Evolutionary conservation across 208 protist genomes (phyloP), one percentile per base, ranked within the genome.

Genomic region (Wallacemonas sp.): DNA sequence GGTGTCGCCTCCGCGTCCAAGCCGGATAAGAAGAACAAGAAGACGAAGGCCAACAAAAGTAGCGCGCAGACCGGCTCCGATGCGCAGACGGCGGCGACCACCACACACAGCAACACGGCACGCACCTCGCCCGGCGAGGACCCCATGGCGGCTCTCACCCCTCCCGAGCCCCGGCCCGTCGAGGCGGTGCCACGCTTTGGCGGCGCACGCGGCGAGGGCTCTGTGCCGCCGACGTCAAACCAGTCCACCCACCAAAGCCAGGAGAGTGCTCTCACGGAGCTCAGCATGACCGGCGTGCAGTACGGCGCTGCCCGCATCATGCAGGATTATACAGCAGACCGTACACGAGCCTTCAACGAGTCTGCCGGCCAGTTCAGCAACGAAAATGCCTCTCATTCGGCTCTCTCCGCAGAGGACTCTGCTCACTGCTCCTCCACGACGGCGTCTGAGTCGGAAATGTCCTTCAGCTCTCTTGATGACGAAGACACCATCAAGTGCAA

Each of bases 401-500:
- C n/a, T n/a, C n/a, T n/a, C n/a, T n/a, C n/a, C n/a, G n/a, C n/a
- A n/a, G n/a, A n/a, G n/a, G n/a, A n/a, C n/a, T n/a, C n/a, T n/a
- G n/a, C n/a, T n/a, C 36, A 41, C 42, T 19, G 42, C 17, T 19
- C 22, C 42, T 46, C 42, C 11, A 46, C 42, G 17, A 46, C 42
- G 42, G 6, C 17, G 42, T 8, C 5, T 19, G 14, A 11, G 9
- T 38, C 51, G 5, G 51, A 58, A 31, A 21, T 19, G 15, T 58
- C 51, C 12, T 58, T 58, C 30, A 39, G 31, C 51, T 58, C 51
- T 2, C 51, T 58, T 21, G 51, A 58, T 21, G 51, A 58, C n/a
- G 51, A 58, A 22, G n/a, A n/a, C 19, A 58, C 51, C 12, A 39
- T 39, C 51, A 58, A 58, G 51, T 26, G 30, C 30, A 58, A 58